A percentile compares a stretch with the other conserved stretches of the same genome.
Conservation (phyloP, 2,329 filamentous ascomycete genomes). For the Trichoderma atroviride region DNA sequence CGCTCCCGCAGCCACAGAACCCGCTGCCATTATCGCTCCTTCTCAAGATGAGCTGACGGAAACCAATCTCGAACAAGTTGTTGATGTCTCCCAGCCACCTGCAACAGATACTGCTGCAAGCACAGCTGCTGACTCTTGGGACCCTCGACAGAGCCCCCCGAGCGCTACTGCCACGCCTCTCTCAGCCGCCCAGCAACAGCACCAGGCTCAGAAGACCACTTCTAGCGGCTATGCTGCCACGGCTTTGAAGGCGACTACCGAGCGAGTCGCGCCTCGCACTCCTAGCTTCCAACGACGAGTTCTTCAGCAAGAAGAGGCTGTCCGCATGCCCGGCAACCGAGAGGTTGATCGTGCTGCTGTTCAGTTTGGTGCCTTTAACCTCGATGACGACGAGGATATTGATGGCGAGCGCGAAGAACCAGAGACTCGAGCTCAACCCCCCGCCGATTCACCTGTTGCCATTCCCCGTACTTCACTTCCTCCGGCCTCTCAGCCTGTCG, state of each 20-base stretch:
- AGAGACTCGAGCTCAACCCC: slow-evolving; percentile 90
- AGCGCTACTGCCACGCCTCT: slow-evolving; percentile 68
- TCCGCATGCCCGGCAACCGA: slow-evolving; percentile 97
- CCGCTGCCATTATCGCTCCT: slow-evolving; percentile 63
- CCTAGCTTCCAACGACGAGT: slow-evolving; percentile 84
- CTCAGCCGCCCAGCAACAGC: slow-evolving; percentile 65
- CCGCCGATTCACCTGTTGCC: slow-evolving; percentile 86
- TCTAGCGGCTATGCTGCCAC: slow-evolving; percentile 75
- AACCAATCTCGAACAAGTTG: slow-evolving; percentile 88
- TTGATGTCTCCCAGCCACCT: slow-evolving; percentile 75
- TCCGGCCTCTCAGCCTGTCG: slow-evolving; percentile 62
- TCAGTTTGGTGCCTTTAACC: slow-evolving; percentile 92
- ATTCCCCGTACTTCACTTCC: slow-evolving; percentile 86
- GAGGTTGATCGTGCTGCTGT: slow-evolving; percentile 91
- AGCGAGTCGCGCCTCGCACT: slow-evolving; percentile 62
- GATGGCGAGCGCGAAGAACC: slow-evolving; percentile 94
- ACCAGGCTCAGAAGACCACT: slow-evolving; percentile 54
- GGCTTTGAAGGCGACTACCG: slow-evolving; percentile 74
- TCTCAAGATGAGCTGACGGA: slow-evolving; percentile 84
- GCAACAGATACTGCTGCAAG: slow-evolving; percentile 84
- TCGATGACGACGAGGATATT: slow-evolving; percentile 86
- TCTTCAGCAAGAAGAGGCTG: slow-evolving; percentile 93
- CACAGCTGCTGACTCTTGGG: slow-evolving; percentile 84
- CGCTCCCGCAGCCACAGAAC: slow-evolving; percentile 43
- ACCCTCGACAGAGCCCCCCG: slow-evolving; percentile 63